Conservation (phyloP, 306 rosid genomes). For the Cicer yamashitae region DNA sequence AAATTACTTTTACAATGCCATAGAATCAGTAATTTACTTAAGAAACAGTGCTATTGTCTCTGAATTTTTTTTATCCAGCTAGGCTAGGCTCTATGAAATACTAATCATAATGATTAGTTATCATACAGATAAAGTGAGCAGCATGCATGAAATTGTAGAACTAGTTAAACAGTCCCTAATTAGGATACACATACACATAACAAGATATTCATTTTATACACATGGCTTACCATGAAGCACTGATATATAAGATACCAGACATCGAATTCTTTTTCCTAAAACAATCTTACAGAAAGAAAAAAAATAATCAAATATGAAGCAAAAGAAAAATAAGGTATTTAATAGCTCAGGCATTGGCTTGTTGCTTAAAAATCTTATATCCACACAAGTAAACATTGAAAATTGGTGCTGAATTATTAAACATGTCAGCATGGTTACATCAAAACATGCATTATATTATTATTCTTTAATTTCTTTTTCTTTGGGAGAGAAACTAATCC, state of each 20-base stretch:
- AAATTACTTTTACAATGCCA: too few species aligned
- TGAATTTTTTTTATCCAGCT: too few species aligned
- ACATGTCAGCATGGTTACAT: slow-evolving; percentile 26
- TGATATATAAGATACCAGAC: background rate
- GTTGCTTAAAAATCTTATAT: slow-evolving; percentile 25
- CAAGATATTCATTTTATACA: too few species aligned
- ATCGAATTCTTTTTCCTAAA: background rate
- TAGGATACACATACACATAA: too few species aligned
- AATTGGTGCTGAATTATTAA: background rate
- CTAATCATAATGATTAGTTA: too few species aligned
- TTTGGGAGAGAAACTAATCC: slow-evolving; percentile 10
- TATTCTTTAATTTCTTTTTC: slow-evolving; percentile 1
- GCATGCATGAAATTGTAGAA: too few species aligned
- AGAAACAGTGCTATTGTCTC: too few species aligned
- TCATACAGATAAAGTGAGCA: too few species aligned
- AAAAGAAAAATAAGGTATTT: background rate
- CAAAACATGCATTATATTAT: slow-evolving; percentile 34
- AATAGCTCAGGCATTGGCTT: slow-evolving; percentile 25
- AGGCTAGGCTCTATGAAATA: background rate
- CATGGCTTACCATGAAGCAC: too few species aligned
- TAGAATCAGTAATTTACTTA: too few species aligned
- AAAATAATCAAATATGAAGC: background rate
- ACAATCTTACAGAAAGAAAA: slow-evolving; percentile 4
- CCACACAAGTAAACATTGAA: slow-evolving; percentile 27
- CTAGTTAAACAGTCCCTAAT: too few species aligned